Evolutionary conservation across 2,329 filamentous ascomycete genomes (phyloP), one percentile per base, ranked within the genome.

Genomic region (Hirsutella rhossiliensis): DNA sequence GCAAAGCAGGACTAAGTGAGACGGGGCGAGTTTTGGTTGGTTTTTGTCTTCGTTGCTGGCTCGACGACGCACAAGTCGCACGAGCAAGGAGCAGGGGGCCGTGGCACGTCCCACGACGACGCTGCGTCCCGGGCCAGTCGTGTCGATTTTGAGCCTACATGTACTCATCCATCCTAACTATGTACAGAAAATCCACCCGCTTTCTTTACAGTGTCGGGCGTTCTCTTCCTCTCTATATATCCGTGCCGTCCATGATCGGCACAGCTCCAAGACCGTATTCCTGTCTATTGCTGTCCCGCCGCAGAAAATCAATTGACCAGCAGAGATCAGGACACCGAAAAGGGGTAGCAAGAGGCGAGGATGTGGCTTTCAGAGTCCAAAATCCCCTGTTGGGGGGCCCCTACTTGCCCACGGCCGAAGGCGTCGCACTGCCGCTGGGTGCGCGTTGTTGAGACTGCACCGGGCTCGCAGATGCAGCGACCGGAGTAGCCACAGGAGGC

Each of bases 361-460:
- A 5, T 13, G 31, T 32, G 2, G 31, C 12, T 32, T 13, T 15
- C n/a, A 11, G 13, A 5, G 31, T 20, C n/a, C 36, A 4, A 12
- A 23, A 20, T 11, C 11, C 36, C n/a, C n/a, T 12, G 12, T 5
- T 4, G 19, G 17, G 38, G 12, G 12, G 5, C 3, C 8, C 38
- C 28, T 49, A 58, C 44, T 56, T 55, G 42, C 53, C 50, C 17
- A 53, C 51, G 17, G 60, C 52, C 13, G 62, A 62, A 28, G 63
- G 63, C 9, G 65, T 67, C 31, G 62, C 64, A 36, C 64, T 67
- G 34, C 62, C 61, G 37, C 65, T 67, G 13, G 62, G 50, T 43
- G 66, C 61, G 32, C 64, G 60, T 41, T 57, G 60, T 17, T 57
- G 55, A 32, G 49, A 50, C 17, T 47, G 52, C 30, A 41, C 50